A percentile compares a stretch with the other conserved stretches of the same genome.
These are phyloP conservation scores for Bathelium albidoporum DNA, from an alignment of 495 filamentous ascomycete species.

Conservation along the genomic window DNA sequence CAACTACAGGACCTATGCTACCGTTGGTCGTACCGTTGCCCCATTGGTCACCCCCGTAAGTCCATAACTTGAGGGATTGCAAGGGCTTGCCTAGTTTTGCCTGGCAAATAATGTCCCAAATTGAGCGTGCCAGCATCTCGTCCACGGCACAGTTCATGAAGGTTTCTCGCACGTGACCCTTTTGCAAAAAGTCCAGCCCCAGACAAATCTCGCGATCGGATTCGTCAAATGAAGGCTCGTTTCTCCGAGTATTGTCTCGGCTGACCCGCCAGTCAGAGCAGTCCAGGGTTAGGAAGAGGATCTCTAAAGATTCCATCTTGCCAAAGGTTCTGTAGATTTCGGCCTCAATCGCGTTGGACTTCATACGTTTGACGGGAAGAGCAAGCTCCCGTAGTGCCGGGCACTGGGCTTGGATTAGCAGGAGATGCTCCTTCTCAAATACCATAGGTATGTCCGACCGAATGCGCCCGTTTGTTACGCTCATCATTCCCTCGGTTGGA, in stretches of 20 bases:
- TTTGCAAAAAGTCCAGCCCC: slow-evolving; percentile 1
- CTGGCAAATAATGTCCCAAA: slow-evolving; percentile 13
- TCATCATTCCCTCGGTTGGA: slow-evolving; percentile 5
- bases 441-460: slow-evolving; percentile 13
- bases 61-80: slow-evolving; percentile 14
- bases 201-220: slow-evolving; percentile 8
- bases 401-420: slow-evolving; percentile 13
- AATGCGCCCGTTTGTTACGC: slow-evolving; percentile 6
- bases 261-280: slow-evolving; percentile 13
- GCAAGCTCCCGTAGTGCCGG: slow-evolving; percentile 11
- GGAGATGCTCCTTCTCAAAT: slow-evolving; percentile 12
- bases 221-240: slow-evolving; percentile 11
- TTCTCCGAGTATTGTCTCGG: slow-evolving; percentile 8
- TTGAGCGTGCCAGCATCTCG: slow-evolving; percentile 15
- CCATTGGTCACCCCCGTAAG: slow-evolving; percentile 7
- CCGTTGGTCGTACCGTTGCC: not conserved
- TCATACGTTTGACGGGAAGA: slow-evolving; percentile 14
- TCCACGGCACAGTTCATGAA: slow-evolving; percentile 15
- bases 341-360: slow-evolving; percentile 13
- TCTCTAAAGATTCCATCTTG: slow-evolving; percentile 9
- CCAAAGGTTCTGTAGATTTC: slow-evolving; percentile 13
- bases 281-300: slow-evolving; percentile 13
- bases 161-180: slow-evolving; percentile 10
- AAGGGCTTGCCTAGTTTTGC: slow-evolving; percentile 9
- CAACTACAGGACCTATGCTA: not conserved